phyloP scores from a whole-genome alignment of 306 rosid genomes.

The Vigna mungo region DNA sequence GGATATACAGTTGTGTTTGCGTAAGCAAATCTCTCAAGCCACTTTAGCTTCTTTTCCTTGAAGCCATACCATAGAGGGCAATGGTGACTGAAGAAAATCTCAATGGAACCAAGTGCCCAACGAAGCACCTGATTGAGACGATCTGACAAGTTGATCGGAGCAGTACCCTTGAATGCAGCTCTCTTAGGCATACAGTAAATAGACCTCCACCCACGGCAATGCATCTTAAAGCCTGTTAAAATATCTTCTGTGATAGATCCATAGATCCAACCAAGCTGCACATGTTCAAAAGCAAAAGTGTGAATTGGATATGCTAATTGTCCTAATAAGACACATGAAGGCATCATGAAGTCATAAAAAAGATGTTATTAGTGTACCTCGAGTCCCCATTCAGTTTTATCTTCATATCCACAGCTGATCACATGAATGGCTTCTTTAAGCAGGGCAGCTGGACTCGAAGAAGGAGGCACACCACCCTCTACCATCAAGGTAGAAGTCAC shows the following conservation, averaged over 20 bases:
- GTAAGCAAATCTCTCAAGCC: conserved; percentile 88
- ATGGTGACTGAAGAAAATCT: conserved; percentile 92
- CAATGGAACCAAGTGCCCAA: conserved; percentile 93
- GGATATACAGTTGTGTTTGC: conserved; percentile 89
- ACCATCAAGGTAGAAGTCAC: conserved; percentile 89
- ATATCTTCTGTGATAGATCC: conserved; percentile 95
- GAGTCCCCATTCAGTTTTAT: conserved; percentile 89
- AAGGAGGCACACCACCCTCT: conserved; percentile 88
- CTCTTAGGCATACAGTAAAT: conserved; percentile 83
- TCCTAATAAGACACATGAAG: background rate
- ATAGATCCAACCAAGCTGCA: conserved; percentile 93
- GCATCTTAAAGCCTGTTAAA: conserved; percentile 92
- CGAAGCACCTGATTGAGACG: conserved; percentile 93
- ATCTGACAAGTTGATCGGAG: conserved; percentile 95
- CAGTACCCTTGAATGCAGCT: conserved; percentile 93
- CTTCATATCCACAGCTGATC: conserved; percentile 89
- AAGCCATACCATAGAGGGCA: conserved; percentile 84
- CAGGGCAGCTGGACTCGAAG: conserved; percentile 76
- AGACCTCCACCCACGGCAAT: conserved; percentile 97
- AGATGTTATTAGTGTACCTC: conserved; percentile 59
- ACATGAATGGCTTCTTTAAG: conserved; percentile 89
- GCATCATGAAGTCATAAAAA: background rate
- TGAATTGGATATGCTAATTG: conserved; percentile 6
- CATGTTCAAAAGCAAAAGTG: conserved; percentile 22
- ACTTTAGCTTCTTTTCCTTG: conserved; percentile 82